phyloP scores from a whole-genome alignment of 257 asterid species.

The Nicotiana obtusifolia region DNA sequence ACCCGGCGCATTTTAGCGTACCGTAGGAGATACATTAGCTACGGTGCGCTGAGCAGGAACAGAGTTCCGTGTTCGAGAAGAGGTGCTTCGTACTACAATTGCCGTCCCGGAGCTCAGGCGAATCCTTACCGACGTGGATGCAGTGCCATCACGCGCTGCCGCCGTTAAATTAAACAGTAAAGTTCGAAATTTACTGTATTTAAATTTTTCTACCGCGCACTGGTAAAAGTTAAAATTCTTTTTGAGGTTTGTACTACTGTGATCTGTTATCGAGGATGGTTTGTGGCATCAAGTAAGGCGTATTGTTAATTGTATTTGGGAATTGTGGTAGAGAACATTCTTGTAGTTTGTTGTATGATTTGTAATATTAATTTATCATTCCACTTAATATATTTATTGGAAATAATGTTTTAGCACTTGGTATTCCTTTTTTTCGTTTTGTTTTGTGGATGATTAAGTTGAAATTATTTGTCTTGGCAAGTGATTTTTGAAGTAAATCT shows the following conservation, averaged over 20 bases:
- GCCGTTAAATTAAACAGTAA: constrained; percentile 13
- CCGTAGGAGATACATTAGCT: constrained; percentile 30
- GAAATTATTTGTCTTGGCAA: not conserved
- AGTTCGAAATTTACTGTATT: not conserved
- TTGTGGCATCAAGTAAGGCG: not conserved
- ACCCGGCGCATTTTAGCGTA: constrained; percentile 18
- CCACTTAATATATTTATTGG: not conserved
- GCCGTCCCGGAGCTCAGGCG: constrained; percentile 35
- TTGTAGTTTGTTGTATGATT: not conserved
- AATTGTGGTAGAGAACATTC: not conserved
- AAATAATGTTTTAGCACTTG: not conserved
- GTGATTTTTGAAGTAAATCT: not conserved
- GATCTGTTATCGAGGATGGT: not conserved
- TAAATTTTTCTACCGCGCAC: not conserved
- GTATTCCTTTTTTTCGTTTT: not conserved
- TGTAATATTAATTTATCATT: not conserved
- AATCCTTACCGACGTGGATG: constrained; percentile 39
- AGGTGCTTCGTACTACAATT: constrained; percentile 42
- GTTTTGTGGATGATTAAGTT: not conserved
- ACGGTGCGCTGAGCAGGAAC: constrained; percentile 26
- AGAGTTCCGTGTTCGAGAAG: constrained; percentile 27
- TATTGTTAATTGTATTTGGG: not conserved
- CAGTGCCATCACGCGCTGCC: constrained; percentile 38
- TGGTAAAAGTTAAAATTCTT: not conserved
- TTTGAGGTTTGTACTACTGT: not conserved